A percentile compares a stretch with the other conserved stretches of the same genome.
phyloP scores from a whole-genome alignment of 2,329 filamentous ascomycete species.

The Lecanoromycetidae sp. region DNA sequence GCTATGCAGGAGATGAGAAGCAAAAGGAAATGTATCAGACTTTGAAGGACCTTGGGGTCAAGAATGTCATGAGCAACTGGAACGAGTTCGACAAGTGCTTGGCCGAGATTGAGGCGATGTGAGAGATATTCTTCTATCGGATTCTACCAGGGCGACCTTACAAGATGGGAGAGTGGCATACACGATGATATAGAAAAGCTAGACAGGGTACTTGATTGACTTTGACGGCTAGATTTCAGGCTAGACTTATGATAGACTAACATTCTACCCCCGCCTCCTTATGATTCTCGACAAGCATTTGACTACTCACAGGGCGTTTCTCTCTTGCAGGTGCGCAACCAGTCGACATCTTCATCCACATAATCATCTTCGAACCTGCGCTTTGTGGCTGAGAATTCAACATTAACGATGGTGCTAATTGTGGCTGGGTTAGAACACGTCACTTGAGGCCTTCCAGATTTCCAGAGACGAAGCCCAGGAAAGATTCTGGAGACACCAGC shows the following conservation, averaged over 20 bases:
- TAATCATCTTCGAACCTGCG: too few species aligned
- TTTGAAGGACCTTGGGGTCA: constrained; percentile 49
- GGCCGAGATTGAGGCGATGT: constrained; percentile 30
- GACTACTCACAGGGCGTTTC: background rate
- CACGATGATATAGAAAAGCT: background rate
- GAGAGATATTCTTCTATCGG: background rate
- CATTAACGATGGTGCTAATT: too few species aligned
- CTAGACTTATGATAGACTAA: background rate
- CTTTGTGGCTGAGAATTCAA: too few species aligned
- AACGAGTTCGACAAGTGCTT: constrained; percentile 33
- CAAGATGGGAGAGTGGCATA: too few species aligned
- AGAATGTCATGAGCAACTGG: constrained; percentile 46
- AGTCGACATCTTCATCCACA: too few species aligned
- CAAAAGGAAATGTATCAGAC: constrained; percentile 53
- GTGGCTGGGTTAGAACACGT: too few species aligned
- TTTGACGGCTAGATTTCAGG: background rate
- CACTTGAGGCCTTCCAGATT: too few species aligned
- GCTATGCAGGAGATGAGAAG: constrained; percentile 50
- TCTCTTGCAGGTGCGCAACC: too few species aligned
- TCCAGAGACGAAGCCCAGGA: too few species aligned
- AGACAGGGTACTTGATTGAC: background rate
- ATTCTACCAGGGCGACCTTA: constrained; percentile 5
- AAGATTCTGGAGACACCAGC: too few species aligned
- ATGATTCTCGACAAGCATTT: background rate
- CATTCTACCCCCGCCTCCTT: background rate